Evolutionary conservation across 441 rosid genomes (phyloP), one percentile per base, ranked within the genome.

Genomic region (Pelargonium fulgidum): DNA sequence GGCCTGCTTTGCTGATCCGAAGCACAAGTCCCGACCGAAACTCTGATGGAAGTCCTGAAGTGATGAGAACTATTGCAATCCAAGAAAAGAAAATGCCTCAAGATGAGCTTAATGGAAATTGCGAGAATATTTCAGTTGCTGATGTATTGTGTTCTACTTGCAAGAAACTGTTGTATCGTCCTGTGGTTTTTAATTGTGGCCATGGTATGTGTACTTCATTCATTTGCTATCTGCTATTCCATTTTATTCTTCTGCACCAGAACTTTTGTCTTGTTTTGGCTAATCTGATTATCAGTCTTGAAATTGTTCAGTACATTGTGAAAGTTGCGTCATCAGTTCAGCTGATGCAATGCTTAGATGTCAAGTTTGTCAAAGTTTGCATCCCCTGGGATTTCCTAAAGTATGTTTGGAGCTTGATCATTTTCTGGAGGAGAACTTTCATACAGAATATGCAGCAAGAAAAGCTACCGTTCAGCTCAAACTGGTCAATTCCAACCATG

Each of bases 141-240:
- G 94, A 90, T 79, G 79, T 82, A 70, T 83, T 81, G 54, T 90
- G 97, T 73, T 11, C 76, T 47, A 80, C 85, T 56, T 92, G 97
- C 87, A 84, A 85, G 73, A 82, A 86, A 68, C 70, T 90, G 67
- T 86, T 87, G 16, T 76, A 81, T 65, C 84, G 41, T 70, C 91
- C 97, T 0, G 79, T 89, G 33, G 82, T 78, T 69, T 94, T 91
- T 70, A 91, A 93, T 68, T 93, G 94, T 45, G 96, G 97, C 74
- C 96, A 93, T 75, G 98, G 98, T 93, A 52, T 17, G 17, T 65
- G 67, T 59, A 36, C 20, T 17, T 71, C 19, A 11, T 33, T 20
- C 36, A 68, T 69, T 65, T 13, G 62, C 41, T 68, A 24, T 71
- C 58, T 54, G 0, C 54, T 3, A 48, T 48, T n/a, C 14, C 54